These are phyloP conservation scores for Colletotrichum lini DNA, from an alignment of 2,329 filamentous ascomycete species.

Conservation along the genomic window DNA sequence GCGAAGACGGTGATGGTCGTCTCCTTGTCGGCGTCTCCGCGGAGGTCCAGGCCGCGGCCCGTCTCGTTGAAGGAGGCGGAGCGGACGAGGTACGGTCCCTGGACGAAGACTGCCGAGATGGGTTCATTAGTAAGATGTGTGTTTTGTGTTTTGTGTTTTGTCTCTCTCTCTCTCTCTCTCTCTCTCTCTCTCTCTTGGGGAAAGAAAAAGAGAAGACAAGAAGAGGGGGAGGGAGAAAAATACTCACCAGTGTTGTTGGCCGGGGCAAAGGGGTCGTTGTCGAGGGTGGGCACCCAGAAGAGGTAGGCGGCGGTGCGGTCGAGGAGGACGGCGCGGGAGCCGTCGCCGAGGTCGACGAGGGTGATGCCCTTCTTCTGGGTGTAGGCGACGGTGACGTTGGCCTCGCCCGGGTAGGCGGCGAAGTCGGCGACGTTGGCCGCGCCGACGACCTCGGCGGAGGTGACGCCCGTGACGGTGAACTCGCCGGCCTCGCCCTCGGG, in stretches of 20 bases:
- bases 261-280: constrained; percentile 60
- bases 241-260: constrained; percentile 60
- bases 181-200: no score
- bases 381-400: constrained; percentile 61
- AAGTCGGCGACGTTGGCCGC: constrained; percentile 57
- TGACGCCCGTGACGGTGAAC: constrained; percentile 61
- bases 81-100: constrained; percentile 67
- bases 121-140: neutral
- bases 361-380: constrained; percentile 64
- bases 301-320: constrained; percentile 68
- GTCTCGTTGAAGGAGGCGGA: constrained; percentile 54
- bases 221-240: fast-evolving
- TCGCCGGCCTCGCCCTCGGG: constrained; percentile 69
- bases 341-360: constrained; percentile 62
- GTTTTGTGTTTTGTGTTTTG: no score
- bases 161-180: no score
- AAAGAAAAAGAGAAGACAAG: no score
- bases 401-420: constrained; percentile 56
- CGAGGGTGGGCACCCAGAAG: constrained; percentile 69
- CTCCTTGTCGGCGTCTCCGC: constrained; percentile 60
- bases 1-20: constrained; percentile 64
- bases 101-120: constrained; percentile 59
- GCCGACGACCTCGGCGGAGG: constrained; percentile 48
- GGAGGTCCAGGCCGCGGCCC: constrained; percentile 56
- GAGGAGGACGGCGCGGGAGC: constrained; percentile 64